Base-by-base conservation (phyloP, 2,329 filamentous ascomycete genomes). In the Pseudocercospora eumusae region DNA sequence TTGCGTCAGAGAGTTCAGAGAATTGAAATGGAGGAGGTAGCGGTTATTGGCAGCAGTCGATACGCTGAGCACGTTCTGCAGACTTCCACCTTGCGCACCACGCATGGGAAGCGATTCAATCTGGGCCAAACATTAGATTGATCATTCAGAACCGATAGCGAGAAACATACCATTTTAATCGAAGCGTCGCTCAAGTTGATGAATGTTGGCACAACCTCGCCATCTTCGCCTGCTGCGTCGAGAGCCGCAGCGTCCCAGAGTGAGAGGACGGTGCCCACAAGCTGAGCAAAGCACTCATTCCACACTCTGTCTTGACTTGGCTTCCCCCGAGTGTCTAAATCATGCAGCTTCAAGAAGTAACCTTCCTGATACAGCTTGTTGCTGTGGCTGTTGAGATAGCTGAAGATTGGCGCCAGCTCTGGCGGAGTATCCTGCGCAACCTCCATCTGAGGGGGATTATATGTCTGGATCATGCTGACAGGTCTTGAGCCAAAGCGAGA, bases 291-390 rank as follows among this genome's bases (percentile, higher is more conserved):
- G 77, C 92, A 97, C 81, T 99, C 95, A 40, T 90, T 90, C 95
- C 95, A 99, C 67, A 87, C 91, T 70, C 95, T 84, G 76, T 97
- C 93, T 45, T 84, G 78, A 73, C 93, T 96, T 10, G 92, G 90
- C 66, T 89, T 88, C 56, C 95, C 95, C 77, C 93, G 92, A 59
- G 87, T 88, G 73, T 98, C 96, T 69, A 96, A 87, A 76, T 99
- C 95, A 76, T 97, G 93, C 54, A 99, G 81, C 78, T 98, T 99
- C 70, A 99, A 79, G 69, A 99, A 98, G 74, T 98, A 99, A 40
- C 95, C 95, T 79, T 99, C 95, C 70, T 97, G 93, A 75, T 98
- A 99, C 60, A 98, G 81, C 79, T 98, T 98, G 77, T 97, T 97
- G 61, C 87, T 89, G 76, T 99, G 95, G 77, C 89, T 95, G 79